Percentiles rank a stretch among this genome's conserved stretches.
Evolutionary conservation across 768 basidiomycete species (phyloP).

Genomic region (Collybia nuda): DNA sequence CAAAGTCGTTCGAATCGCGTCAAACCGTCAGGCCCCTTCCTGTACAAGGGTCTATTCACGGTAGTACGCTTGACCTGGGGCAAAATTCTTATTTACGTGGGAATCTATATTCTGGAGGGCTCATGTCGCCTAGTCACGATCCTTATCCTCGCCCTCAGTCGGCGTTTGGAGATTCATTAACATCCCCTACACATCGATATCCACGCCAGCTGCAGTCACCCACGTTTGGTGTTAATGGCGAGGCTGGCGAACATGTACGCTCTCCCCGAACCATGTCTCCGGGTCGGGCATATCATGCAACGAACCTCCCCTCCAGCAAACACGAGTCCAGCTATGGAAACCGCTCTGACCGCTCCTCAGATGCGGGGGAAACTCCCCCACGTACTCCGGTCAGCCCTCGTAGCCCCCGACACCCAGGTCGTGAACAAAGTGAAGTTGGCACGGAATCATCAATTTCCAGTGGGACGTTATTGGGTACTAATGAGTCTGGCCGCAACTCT

Average conservation of each 20-base stretch:
- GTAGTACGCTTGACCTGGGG: conserved; percentile 28
- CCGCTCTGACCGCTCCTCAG: conserved; percentile 33
- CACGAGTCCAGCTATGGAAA: conserved; percentile 29
- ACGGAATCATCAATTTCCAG: conserved; percentile 24
- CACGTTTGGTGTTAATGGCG: conserved; percentile 31
- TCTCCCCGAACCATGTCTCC: conserved; percentile 42
- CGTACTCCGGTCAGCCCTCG: conserved; percentile 61
- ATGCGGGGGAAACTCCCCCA: conserved; percentile 52
- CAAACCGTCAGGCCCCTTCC: conserved; percentile 40
- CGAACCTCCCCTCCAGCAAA: conserved; percentile 26
- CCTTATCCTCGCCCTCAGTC: conserved; percentile 66
- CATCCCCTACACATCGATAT: conserved; percentile 35
- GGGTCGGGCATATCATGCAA: conserved; percentile 27
- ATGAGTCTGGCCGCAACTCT: conserved; percentile 13
- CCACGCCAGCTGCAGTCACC: conserved; percentile 35
- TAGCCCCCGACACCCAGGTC: conserved; percentile 39
- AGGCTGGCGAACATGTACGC: conserved; percentile 33
- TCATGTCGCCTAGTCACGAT: conserved; percentile 50
- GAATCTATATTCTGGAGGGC: conserved; percentile 15
- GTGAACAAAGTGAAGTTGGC: conserved; percentile 25
- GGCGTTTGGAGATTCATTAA: conserved; percentile 49
- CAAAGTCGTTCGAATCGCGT: conserved; percentile 44
- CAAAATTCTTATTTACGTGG: conserved; percentile 27
- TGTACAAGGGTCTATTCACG: conserved; percentile 36
- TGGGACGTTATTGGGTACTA: conserved; percentile 16